phyloP scores from a whole-genome alignment of 345 rosid genomes.

The Rhizophora apiculata region DNA sequence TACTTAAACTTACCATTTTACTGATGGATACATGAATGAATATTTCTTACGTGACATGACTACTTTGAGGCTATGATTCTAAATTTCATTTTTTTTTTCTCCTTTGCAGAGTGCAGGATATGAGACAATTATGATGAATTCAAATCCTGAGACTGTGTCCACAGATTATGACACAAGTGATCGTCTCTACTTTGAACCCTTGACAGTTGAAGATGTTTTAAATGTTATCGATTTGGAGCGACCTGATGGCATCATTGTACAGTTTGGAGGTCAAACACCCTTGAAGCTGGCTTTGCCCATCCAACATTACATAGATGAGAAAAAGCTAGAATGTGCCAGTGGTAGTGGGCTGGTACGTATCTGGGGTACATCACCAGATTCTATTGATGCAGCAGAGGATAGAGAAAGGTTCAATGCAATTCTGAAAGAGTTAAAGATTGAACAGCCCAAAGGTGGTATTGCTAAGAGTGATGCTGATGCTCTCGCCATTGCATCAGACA shows the following conservation, averaged over 20 bases:
- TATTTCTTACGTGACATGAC: not conserved
- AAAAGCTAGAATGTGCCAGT: constrained; percentile 58
- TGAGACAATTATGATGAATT: constrained; percentile 98
- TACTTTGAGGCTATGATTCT: not conserved
- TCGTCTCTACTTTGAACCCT: constrained; percentile 92
- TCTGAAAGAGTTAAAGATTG: constrained; percentile 68
- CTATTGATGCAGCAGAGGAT: constrained; percentile 96
- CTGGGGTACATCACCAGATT: constrained; percentile 97
- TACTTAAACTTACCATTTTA: too few relatives aligned
- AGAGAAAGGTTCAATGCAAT: constrained; percentile 88
- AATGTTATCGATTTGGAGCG: constrained; percentile 82
- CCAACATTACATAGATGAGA: constrained; percentile 72
- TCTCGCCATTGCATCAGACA: constrained; percentile 68
- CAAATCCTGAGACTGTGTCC: constrained; percentile 96
- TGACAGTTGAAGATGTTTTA: constrained; percentile 85
- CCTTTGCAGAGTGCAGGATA: constrained; percentile 78
- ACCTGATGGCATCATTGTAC: constrained; percentile 95
- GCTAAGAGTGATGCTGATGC: constrained; percentile 92
- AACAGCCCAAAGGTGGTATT: constrained; percentile 97
- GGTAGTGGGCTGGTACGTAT: constrained; percentile 71
- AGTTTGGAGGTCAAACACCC: constrained; percentile 98
- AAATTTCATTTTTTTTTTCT: not conserved
- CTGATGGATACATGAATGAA: too few relatives aligned
- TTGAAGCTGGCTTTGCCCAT: constrained; percentile 85
- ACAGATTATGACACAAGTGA: constrained; percentile 96